Evolutionary conservation across 2,329 filamentous ascomycete species (phyloP), one percentile per base, ranked within the genome.

Genomic region (Apiospora kogelbergensis): DNA sequence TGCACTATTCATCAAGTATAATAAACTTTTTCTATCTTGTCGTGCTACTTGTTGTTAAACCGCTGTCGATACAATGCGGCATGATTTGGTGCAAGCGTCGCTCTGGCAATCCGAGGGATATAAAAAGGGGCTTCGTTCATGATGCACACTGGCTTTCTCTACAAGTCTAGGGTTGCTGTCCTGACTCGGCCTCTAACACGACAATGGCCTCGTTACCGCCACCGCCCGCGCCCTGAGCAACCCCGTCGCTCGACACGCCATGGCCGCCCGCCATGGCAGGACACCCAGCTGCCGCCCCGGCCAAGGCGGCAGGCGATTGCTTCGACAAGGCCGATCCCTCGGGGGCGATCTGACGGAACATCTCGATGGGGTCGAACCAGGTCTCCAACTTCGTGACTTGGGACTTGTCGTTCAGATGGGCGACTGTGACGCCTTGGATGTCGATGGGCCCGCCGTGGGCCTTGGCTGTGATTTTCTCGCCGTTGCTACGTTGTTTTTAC

Each of bases 301-400:
- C 53, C 20, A 60, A 17, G 26, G 30, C 53, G 2, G 53, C 53
- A 17, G 53, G 22, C 17, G 26, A 37, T 9, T 60, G 53, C 30
- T 60, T 11, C 30, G 53, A 60, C 30, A 60, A 3, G 9, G 53
- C 30, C 53, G 53, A 60, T 13, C 69, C 69, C 24, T 69, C 67
- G 0, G 73, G 72, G 48, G 71, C 68, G 83, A 91, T 91, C 79
- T 91, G 89, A 6, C 88, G 81, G 75, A 91, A 91, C 88, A 91
- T 90, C 48, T 89, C 85, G 75, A 90, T 79, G 0, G 90, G 88
- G 73, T 91, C 89, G 72, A 90, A 91, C 84, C 88, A 91, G 0
- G 88, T 89, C 70, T 91, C 87, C 3, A 91, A 81, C 22, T 80
- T 81, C 72, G 87, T 83, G 2, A 92, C 78, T 69, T 88, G 85